Percentiles rank a stretch among this genome's conserved stretches.
Conservation (phyloP, 495 filamentous ascomycete genomes). For the Aspergillus egyptiacus region DNA sequence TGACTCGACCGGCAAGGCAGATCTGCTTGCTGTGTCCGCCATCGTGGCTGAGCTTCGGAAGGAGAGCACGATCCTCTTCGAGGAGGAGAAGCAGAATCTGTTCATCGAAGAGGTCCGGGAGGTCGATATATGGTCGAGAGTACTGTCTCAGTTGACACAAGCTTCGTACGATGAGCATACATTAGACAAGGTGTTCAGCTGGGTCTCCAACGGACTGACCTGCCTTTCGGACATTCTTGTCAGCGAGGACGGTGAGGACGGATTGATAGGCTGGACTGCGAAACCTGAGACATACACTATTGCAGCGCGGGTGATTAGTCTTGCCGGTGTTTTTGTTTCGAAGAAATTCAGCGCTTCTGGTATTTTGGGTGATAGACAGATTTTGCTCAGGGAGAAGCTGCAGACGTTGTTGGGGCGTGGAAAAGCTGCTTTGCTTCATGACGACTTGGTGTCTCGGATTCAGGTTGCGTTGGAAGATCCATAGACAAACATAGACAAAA, state of each 20-base stretch:
- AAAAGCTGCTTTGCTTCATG: constrained; percentile 26
- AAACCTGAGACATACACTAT: constrained; percentile 67
- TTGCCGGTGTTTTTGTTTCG: constrained; percentile 41
- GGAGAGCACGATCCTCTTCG: constrained; percentile 71
- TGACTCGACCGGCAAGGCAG: constrained; percentile 10
- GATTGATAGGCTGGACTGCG: constrained; percentile 65
- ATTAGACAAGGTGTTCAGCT: constrained; percentile 33
- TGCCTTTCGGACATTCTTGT: constrained; percentile 35
- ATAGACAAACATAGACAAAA: constrained; percentile 17
- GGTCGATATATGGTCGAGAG: constrained; percentile 54
- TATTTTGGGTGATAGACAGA: constrained; percentile 21
- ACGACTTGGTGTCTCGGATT: constrained; percentile 32
- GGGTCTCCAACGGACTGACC: constrained; percentile 54
- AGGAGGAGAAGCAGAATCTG: constrained; percentile 84
- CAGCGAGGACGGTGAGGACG: constrained; percentile 40
- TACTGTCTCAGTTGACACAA: constrained; percentile 32
- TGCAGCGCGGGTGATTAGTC: constrained; percentile 49
- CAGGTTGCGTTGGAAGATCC: constrained; percentile 19
- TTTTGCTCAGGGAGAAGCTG: constrained; percentile 19
- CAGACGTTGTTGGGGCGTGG: constrained; percentile 21
- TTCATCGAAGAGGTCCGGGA: constrained; percentile 77
- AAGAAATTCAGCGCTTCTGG: constrained; percentile 27
- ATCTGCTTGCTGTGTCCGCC: constrained; percentile 33
- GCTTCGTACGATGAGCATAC: constrained; percentile 21
- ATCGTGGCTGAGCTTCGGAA: constrained; percentile 46